Evolutionary conservation across 2,329 filamentous ascomycete genomes (phyloP).

Genomic region (Aureobasidium sp.): DNA sequence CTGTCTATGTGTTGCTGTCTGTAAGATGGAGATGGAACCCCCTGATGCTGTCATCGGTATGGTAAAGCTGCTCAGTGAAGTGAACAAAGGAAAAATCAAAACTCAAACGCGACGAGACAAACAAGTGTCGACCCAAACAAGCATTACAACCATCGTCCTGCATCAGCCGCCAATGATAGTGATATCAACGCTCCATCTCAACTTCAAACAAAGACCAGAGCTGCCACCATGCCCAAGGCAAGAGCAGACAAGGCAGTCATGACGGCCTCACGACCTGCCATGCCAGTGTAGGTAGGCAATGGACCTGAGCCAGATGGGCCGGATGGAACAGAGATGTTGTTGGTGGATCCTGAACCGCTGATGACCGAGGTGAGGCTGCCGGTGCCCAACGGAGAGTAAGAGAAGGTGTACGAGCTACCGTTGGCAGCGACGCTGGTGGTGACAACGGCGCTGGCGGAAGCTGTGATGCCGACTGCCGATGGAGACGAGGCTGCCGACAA

Average conservation of each 20-base stretch:
- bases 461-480: background rate
- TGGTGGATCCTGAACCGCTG: slow-evolving; percentile 1
- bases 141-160: background rate
- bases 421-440: slow-evolving; percentile 5
- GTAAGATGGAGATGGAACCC: background rate
- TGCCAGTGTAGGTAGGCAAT: slow-evolving; percentile 11
- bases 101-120: background rate
- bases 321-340: slow-evolving; percentile 12
- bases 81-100: slow-evolving; percentile 6
- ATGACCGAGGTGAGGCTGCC: slow-evolving; percentile 10
- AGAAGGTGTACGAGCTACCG: slow-evolving; percentile 13
- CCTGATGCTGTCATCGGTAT: slow-evolving; percentile 6
- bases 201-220: background rate
- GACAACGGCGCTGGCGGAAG: background rate
- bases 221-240: slow-evolving; percentile 2
- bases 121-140: background rate
- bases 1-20: slow-evolving; percentile 10
- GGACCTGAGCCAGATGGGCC: background rate
- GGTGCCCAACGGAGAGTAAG: slow-evolving; percentile 9
- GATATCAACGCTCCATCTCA: background rate
- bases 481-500: background rate
- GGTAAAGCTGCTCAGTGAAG: background rate
- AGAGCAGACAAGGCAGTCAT: slow-evolving; percentile 1
- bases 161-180: slow-evolving; percentile 2
- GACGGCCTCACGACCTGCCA: slow-evolving; percentile 3